Percentiles rank a stretch among this genome's conserved stretches.
Evolutionary conservation across 345 rosid species (phyloP).

Genomic region (Streptanthus diversifolius): DNA sequence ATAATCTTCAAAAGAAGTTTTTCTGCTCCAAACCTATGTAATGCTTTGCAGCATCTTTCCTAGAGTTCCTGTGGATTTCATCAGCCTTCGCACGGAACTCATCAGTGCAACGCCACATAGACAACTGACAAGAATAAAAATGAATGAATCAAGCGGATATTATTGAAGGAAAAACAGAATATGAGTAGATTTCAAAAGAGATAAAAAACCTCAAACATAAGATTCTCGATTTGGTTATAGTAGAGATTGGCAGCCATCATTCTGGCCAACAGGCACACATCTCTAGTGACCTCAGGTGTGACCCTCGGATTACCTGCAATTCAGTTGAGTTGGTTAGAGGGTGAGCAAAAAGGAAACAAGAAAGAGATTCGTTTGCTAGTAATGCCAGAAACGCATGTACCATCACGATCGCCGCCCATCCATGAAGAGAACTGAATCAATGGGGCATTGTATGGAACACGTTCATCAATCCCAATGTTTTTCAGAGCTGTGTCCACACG

Average conservation of each 20-base stretch:
- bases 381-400: constrained; percentile 28
- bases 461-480: constrained; percentile 87
- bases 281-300: constrained; percentile 98
- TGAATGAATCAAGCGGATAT: not conserved
- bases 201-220: constrained; percentile 85
- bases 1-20: not conserved
- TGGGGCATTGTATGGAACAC: constrained; percentile 97
- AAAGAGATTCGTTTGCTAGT: not conserved
- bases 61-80: constrained; percentile 68
- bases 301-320: constrained; percentile 91
- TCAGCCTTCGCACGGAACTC: constrained; percentile 82
- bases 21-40: constrained; percentile 63
- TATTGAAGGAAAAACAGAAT: not conserved
- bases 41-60: constrained; percentile 93
- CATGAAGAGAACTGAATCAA: constrained; percentile 97
- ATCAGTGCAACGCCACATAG: constrained; percentile 99
- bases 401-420: constrained; percentile 99
- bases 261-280: constrained; percentile 93
- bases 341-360: not conserved
- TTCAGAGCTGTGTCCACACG: constrained; percentile 97
- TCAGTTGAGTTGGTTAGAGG: not conserved
- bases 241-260: constrained; percentile 99
- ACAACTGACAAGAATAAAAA: constrained; percentile 53
- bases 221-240: constrained; percentile 85
- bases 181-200: not conserved